Percentiles rank a stretch among this genome's conserved stretches.
Conservation (phyloP, 305 asterid species). For the Fraxinus nigra region DNA sequence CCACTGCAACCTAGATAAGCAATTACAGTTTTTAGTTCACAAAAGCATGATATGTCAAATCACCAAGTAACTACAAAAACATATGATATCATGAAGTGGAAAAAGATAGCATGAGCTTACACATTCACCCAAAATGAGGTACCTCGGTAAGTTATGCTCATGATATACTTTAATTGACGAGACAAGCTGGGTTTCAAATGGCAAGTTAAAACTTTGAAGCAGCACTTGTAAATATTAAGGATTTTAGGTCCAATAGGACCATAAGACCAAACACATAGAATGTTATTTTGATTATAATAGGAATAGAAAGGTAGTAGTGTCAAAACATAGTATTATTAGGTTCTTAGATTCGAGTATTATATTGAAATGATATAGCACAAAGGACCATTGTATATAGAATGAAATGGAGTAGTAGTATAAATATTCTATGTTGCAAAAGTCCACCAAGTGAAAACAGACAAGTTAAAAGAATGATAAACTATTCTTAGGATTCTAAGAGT, state of each 20-base stretch:
- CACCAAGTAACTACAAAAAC: neutral
- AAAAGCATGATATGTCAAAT: neutral
- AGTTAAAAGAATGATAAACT: neutral
- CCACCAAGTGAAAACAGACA: neutral
- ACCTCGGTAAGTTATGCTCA: neutral
- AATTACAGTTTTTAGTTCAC: neutral
- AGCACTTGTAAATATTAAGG: neutral
- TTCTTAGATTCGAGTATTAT: neutral
- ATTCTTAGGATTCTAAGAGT: neutral
- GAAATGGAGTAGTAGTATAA: neutral
- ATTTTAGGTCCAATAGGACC: neutral
- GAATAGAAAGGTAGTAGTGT: neutral
- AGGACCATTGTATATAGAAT: neutral
- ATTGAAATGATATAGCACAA: neutral
- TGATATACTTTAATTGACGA: neutral
- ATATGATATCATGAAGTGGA: neutral
- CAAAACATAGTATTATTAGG: neutral
- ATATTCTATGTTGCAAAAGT: neutral
- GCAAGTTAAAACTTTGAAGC: neutral
- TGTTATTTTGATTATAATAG: neutral
- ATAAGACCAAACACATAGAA: neutral
- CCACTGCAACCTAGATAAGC: constrained; percentile 62
- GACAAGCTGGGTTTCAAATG: neutral
- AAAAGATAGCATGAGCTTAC: neutral
- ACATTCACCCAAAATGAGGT: neutral